Base-by-base conservation (phyloP, 2,329 filamentous ascomycete genomes). In the Fusarium hostae region DNA sequence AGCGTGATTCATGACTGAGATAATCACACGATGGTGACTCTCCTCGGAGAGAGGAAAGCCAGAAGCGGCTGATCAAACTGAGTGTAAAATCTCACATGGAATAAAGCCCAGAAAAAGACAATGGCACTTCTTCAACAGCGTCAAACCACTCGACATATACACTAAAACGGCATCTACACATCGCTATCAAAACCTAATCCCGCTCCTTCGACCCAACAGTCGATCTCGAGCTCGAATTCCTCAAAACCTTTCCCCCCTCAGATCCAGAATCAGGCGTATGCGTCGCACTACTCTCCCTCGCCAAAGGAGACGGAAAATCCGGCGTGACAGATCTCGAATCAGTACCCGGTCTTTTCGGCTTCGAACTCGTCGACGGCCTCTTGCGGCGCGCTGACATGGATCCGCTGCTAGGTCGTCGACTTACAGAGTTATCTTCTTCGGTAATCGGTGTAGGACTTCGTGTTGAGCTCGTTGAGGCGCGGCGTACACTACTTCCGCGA, bases 321-420 rank as follows among this genome's bases (percentile, higher is more conserved):
- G 87, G 87, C 6, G 87, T 88, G 5, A 86, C 82, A 8, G 86
- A 88, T 55, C 87, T 79, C 7, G 84, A 85, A 50, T 89, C 86
- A 7, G 81, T 79, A 1, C 81, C 81, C 0, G 84, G 78, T 37
- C 86, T 81, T 75, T 83, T 86, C 22, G 83, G 73, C 67, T 82
- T 83, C 28, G 82, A 79, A 34, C 79, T 78, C 9, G 85, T 82
- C 13, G 83, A 78, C 45, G 83, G 79, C 79, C 87, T 88, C 80
- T 86, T 88, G 40, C 86, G 81, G 59, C 85, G 83, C 24, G 87
- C 86, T 6, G 86, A 84, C 5, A 83, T 83, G 11, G 85, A 86
- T 1, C 83, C 81, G 32, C 83, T 84, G 78, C 86, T 87, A 18
- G 82, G 79, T 61, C 83, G 85, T 58, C 87, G 84, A 45, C 73